These are phyloP conservation scores for Wickerhamiella kazuoi DNA, from an alignment of 805 yeast genomes.

Conservation along the genomic window DNA sequence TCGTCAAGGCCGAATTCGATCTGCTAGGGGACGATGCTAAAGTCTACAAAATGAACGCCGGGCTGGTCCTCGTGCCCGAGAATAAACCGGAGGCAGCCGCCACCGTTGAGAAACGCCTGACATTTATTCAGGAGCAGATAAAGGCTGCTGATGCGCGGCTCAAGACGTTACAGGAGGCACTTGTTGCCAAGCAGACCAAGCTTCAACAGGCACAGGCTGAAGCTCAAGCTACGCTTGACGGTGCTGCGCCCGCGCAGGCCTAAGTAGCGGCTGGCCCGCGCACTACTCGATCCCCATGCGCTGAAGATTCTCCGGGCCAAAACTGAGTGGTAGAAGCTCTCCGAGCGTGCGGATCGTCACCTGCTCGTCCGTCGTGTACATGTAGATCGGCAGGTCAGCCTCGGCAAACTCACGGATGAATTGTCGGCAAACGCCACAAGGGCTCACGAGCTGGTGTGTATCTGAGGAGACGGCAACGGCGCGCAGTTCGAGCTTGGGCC, in stretches of 20 bases:
- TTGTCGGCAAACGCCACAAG: conserved; percentile 93
- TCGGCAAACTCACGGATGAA: conserved; percentile 63
- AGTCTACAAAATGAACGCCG: conserved; percentile 64
- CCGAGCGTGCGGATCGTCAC: conserved; percentile 31
- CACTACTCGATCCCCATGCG: no score
- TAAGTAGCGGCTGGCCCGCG: no score
- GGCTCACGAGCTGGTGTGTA: conserved; percentile 41
- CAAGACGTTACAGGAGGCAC: conserved; percentile 31
- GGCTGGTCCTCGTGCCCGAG: conserved; percentile 84
- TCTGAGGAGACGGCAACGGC: conserved; percentile 59
- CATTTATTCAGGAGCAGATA: conserved; percentile 69
- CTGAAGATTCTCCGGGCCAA: conserved; percentile 73
- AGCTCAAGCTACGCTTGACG: no score
- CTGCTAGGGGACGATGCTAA: conserved; percentile 48
- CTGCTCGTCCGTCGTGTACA: conserved; percentile 38
- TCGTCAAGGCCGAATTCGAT: conserved; percentile 69
- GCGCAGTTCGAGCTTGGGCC: conserved; percentile 23
- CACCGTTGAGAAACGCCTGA: conserved; percentile 78
- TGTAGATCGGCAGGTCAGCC: conserved; percentile 37
- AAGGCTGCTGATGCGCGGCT: conserved; percentile 58
- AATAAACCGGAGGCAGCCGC: conserved; percentile 63
- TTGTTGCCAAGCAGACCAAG: conserved; percentile 28
- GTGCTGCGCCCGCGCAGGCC: no score
- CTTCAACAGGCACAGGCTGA: conserved; percentile 7
- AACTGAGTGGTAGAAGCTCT: conserved; percentile 64